Evolutionary conservation across 352 stramenopile species (phyloP), one percentile per base, ranked within the genome.

Genomic region (Globisporangium spinosum): DNA sequence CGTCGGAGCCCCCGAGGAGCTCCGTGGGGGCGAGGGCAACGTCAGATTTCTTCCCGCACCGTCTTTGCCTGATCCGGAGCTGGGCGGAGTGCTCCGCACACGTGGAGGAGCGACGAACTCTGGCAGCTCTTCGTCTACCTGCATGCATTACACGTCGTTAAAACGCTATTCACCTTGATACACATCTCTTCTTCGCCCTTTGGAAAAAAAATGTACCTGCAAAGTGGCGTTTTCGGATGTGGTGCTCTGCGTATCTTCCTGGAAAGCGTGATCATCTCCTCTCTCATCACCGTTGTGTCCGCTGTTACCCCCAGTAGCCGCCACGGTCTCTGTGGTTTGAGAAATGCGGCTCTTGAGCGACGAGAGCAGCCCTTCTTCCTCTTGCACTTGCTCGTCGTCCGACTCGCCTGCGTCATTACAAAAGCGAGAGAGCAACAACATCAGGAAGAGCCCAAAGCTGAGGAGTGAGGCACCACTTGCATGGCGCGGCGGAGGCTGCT

Each of bases 11-110:
- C 64, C 64, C 66, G 27, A 67, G 1, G 66, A 58, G 53, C 66
- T 71, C 9, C 40, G 51, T 29, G 66, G 66, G 2, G 59, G 66
- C 15, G 66, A 67, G 22, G 72, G 59, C 2, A 68, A 77, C 27
- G 69, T 75, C 12, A 77, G 64, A 66, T 75, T 76, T 23, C 25
- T 51, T 77, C 72, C 27, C 74, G 25, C 32, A 71, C 65, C 20
- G 58, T 74, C 17, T 55, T 67, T 78, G 1, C 75, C 65, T 25
- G 78, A 84, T 1, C 57, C 71, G 22, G 75, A 81, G 32, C 56
- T 68, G 43, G 78, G 68, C 2, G 66, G 73, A 1, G 70, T 76
- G 20, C 23, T 76, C 4, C 43, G 27, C 25, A 54, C 29, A 20
- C 55, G 55, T 10, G 63, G 27, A 13, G 8, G 22, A 8, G 20